Evolutionary conservation across 176 grass and related monocot genomes (phyloP), one percentile per base, ranked within the genome.

Genomic region (Eleusine coracana): DNA sequence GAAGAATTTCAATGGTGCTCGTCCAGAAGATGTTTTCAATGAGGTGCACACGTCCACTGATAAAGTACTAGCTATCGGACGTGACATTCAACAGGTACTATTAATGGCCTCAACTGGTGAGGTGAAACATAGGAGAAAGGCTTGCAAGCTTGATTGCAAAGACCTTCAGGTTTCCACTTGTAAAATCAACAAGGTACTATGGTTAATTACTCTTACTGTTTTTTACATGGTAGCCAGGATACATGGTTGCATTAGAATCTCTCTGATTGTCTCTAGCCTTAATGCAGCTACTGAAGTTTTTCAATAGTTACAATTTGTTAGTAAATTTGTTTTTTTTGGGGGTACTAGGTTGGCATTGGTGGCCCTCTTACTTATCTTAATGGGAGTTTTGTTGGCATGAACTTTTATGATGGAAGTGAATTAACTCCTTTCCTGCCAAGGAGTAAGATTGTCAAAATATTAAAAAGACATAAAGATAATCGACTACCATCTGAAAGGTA

Each of bases 131-230:
- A 18, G 7, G 14, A 16, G 36, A 2, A n/a, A n/a, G n/a, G n/a
- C n/a, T n/a, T n/a, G 31, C 39, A 36, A 84, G 56, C 63, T 84
- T 77, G 50, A 77, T 37, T 77, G 82, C 73, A 70, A 46, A 69
- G 73, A 59, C 37, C 38, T 84, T 77, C 41, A 25, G 50, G 0
- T 48, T 10, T 84, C 82, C 13, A 77, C 73, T 46, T 84, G 82
- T 77, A 77, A 84, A 44, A 84, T 84, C 38, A 60, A 15, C 11
- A 84, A 84, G 82, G 77, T 80, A 79, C 5, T 1, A 20, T n/a
- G n/a, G n/a, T n/a, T n/a, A n/a, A n/a, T n/a, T n/a, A n/a, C n/a
- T n/a, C n/a, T n/a, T n/a, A n/a, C n/a, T n/a, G n/a, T n/a, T n/a
- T 54, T 23, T 23, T 52, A 23, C 46, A 51, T 80, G 31, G 63